Base-by-base conservation (phyloP, 768 basidiomycete species). In the Naganishia friedmannii region DNA sequence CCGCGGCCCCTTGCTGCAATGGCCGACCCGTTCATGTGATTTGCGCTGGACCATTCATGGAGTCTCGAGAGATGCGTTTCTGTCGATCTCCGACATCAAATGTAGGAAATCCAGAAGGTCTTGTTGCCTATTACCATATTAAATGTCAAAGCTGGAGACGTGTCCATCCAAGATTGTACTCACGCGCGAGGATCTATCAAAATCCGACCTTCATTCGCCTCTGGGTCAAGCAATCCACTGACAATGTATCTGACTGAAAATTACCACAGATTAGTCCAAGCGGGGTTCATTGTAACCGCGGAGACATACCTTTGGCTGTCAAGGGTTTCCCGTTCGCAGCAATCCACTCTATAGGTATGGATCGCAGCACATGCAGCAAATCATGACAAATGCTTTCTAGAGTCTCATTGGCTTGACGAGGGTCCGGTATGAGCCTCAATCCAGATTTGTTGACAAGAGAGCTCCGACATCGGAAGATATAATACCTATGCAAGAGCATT, bases 321-420 rank as follows among this genome's bases (percentile, higher is more conserved):
- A 66, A 54, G n/a, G 65, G 65, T 54, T 53, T 66, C 4, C 65
- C 65, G 31, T 66, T 66, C 21, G 65, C 46, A 53, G 65, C 65
- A n/a, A 66, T 66, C 28, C 69, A 70, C 53, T 70, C 69, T 51
- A 70, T 70, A 23, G 69, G 69, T 53, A 70, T 65, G 21, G 48
- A 65, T 29, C 60, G 13, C 7, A 70, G 51, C 21, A 70, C 53
- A 31, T 42, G 55, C n/a, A 70, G 39, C 46, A 70, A 19, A 39
- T 70, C 69, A 19, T 55, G 60, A 53, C 58, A 58, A 17, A 70
- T 70, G 17, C 32, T 51, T 19, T 70, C 55, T 19, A 65, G n/a
- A 5, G 58, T 70, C 46, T 70, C 69, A 31, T 65, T 55, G 26
- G 60, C 55, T 19, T 55, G 29, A 26, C 32, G 39, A 29, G 60